Evolutionary conservation across 1,139 yeast genomes (phyloP).

Genomic region (Kodamaea arcana): DNA sequence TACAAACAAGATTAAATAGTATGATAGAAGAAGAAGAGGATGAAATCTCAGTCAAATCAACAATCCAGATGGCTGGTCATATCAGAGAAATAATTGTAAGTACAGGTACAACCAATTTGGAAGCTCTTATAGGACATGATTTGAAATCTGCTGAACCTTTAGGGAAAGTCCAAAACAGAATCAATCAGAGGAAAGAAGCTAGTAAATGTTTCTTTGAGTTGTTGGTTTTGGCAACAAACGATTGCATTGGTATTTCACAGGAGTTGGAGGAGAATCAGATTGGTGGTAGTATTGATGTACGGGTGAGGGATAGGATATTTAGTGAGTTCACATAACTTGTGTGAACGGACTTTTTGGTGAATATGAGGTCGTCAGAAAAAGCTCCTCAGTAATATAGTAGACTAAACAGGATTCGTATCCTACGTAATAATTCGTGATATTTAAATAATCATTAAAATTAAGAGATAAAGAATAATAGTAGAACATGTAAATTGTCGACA

Average conservation of each 20-base stretch:
- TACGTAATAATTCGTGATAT: too few species aligned
- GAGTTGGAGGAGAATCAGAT: slow-evolving; percentile 31
- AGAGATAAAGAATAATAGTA: too few species aligned
- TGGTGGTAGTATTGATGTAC: slow-evolving; percentile 57
- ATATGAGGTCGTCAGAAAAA: too few species aligned
- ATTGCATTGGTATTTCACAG: slow-evolving; percentile 64
- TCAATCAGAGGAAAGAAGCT: slow-evolving; percentile 55
- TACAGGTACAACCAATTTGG: slow-evolving; percentile 27
- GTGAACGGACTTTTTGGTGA: too few species aligned
- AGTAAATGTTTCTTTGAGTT: slow-evolving; percentile 78
- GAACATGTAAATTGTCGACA: too few species aligned
- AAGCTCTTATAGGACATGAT: slow-evolving; percentile 41
- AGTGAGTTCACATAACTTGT: slow-evolving; percentile 35
- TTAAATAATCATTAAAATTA: too few species aligned
- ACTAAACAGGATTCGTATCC: too few species aligned
- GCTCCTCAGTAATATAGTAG: too few species aligned
- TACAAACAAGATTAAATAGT: slow-evolving; percentile 5
- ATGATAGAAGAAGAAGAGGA: slow-evolving; percentile 15
- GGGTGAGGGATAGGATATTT: slow-evolving; percentile 48
- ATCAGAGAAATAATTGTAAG: slow-evolving; percentile 36
- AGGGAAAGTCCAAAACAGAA: slow-evolving; percentile 20
- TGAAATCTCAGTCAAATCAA: slow-evolving; percentile 33
- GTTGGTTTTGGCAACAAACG: slow-evolving; percentile 76
- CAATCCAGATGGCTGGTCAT: slow-evolving; percentile 53
- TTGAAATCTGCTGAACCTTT: slow-evolving; percentile 25